A percentile compares a stretch with the other conserved stretches of the same genome.
phyloP scores from a whole-genome alignment of 805 yeast genomes.

The Nakazawaea holstii region DNA sequence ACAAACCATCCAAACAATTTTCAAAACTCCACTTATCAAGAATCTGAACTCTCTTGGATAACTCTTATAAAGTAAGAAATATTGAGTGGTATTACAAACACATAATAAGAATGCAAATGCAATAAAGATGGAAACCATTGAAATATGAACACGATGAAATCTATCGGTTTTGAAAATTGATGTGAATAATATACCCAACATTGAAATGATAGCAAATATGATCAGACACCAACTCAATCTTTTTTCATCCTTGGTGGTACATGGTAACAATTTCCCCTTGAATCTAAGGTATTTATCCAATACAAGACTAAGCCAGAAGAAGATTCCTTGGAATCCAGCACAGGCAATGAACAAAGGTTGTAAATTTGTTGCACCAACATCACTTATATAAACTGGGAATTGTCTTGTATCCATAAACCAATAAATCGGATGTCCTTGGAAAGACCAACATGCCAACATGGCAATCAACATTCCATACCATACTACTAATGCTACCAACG shows the following conservation, averaged over 20 bases:
- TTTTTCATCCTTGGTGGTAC: conserved; percentile 32
- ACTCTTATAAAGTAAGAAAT: conserved; percentile 25
- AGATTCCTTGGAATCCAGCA: conserved; percentile 70
- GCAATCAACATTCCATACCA: conserved; percentile 95
- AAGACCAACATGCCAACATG: conserved; percentile 71
- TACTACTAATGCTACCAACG: conserved; percentile 57
- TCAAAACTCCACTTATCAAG: conserved; percentile 45
- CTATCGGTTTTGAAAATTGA: conserved; percentile 63
- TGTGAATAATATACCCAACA: conserved; percentile 69
- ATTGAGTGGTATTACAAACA: conserved; percentile 38
- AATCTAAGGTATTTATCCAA: conserved; percentile 61
- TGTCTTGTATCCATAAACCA: conserved; percentile 41
- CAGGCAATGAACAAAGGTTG: conserved; percentile 83
- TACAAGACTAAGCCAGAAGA: conserved; percentile 57
- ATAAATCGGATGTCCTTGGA: conserved; percentile 73
- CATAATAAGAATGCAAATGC: conserved; percentile 54
- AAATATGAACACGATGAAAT: conserved; percentile 51
- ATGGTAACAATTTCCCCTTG: conserved; percentile 49
- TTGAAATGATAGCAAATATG: conserved; percentile 29
- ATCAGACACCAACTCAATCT: conserved; percentile 20
- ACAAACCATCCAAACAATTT: conserved; percentile 57
- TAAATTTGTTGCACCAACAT: conserved; percentile 82
- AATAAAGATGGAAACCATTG: conserved; percentile 73
- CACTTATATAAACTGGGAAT: conserved; percentile 68
- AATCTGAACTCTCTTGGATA: conserved; percentile 18